A percentile compares a stretch with the other conserved stretches of the same genome.
phyloP scores from a whole-genome alignment of 495 filamentous ascomycete genomes.

The Pyrenula massariospora region DNA sequence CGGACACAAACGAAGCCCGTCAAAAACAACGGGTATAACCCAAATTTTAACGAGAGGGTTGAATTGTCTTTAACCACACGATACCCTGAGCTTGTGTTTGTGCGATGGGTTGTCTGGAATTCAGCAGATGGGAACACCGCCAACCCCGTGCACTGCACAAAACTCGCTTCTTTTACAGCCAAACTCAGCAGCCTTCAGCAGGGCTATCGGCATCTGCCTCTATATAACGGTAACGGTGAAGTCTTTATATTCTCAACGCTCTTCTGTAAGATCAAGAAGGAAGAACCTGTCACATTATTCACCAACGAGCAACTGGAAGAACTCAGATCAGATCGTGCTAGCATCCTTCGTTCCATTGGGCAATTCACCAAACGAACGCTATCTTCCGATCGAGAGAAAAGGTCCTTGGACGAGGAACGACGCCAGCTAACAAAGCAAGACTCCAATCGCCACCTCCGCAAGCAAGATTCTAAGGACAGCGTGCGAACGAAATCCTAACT shows the following conservation, averaged over 20 bases:
- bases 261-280: conserved; percentile 74
- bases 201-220: conserved; percentile 92
- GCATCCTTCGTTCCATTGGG: conserved; percentile 35
- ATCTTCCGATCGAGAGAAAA: conserved; percentile 32
- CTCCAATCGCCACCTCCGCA: neutral
- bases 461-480: neutral
- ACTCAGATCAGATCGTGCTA: conserved; percentile 34
- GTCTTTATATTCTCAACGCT: conserved; percentile 90
- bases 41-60: conserved; percentile 66
- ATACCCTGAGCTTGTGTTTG: conserved; percentile 85
- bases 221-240: conserved; percentile 80
- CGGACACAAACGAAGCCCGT: conserved; percentile 68
- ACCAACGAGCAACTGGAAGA: conserved; percentile 30
- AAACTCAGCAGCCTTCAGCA: conserved; percentile 83
- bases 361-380: conserved; percentile 35
- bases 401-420: neutral
- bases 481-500: neutral
- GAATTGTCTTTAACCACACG: conserved; percentile 73
- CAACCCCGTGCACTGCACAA: conserved; percentile 48
- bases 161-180: conserved; percentile 78
- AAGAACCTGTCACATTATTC: conserved; percentile 30
- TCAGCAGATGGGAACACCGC: conserved; percentile 55
- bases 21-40: conserved; percentile 83
- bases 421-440: neutral
- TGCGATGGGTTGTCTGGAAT: conserved; percentile 84